phyloP scores from a whole-genome alignment of 2,329 filamentous ascomycete genomes.

The Cladorrhinum sp. region DNA sequence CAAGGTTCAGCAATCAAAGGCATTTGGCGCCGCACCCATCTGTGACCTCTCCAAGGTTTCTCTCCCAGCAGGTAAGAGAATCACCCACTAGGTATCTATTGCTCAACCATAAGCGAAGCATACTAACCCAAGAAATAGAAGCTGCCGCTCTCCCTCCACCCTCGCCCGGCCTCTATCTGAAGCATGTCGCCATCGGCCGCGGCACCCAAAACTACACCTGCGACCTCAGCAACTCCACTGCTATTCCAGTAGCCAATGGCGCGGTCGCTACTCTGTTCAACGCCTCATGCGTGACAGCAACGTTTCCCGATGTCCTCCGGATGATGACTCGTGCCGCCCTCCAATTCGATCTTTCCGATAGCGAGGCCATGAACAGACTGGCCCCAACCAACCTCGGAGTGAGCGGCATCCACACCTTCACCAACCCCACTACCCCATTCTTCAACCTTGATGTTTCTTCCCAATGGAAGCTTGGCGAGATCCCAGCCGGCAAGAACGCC shows the following conservation, averaged over 20 bases:
- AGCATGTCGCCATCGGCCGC: slow-evolving; percentile 80
- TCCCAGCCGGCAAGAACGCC: slow-evolving; percentile 59
- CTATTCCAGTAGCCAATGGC: slow-evolving; percentile 63
- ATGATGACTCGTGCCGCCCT: slow-evolving; percentile 66
- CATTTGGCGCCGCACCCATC: slow-evolving; percentile 39
- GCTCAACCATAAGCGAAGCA: background rate
- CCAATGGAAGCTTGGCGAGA: slow-evolving; percentile 55
- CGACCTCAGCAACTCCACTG: slow-evolving; percentile 55
- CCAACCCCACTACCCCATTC: slow-evolving; percentile 64
- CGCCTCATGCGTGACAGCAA: slow-evolving; percentile 72
- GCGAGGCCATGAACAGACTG: slow-evolving; percentile 35
- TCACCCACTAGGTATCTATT: slow-evolving; percentile 18
- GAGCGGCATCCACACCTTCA: slow-evolving; percentile 81
- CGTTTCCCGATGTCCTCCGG: slow-evolving; percentile 63
- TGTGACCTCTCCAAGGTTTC: slow-evolving; percentile 55
- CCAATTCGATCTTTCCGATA: slow-evolving; percentile 55
- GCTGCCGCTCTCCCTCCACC: slow-evolving; percentile 52
- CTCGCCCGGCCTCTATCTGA: slow-evolving; percentile 58
- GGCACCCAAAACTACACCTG: slow-evolving; percentile 96
- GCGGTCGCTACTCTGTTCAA: slow-evolving; percentile 86
- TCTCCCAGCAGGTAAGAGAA: slow-evolving; percentile 47
- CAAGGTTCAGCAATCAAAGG: slow-evolving; percentile 50
- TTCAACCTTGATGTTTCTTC: slow-evolving; percentile 69
- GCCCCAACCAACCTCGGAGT: slow-evolving; percentile 61
- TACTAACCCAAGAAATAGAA: slow-evolving; percentile 18